Evolutionary conservation across 257 asterid species (phyloP), one percentile per base, ranked within the genome.

Genomic region (Petrea volubilis): DNA sequence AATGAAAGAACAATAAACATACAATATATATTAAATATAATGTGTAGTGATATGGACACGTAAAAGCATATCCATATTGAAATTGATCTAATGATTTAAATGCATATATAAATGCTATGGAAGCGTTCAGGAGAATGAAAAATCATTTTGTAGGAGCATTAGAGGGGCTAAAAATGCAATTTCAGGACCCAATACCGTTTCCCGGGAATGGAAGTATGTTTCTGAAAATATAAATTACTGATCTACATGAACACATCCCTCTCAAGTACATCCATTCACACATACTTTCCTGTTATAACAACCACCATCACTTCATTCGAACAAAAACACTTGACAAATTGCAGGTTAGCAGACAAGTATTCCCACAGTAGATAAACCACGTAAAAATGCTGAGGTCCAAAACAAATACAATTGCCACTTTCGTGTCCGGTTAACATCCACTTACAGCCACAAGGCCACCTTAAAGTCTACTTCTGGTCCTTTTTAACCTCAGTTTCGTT

Each of bases 381-480:
- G 71, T 20, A 73, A 13, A 23, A 65, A 9, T 36, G 67, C 47
- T 23, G 33, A 58, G 64, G 25, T 53, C 60, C 55, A 73, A n/a
- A 38, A 77, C 41, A 1, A 47, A 66, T 71, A 49, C 57, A 43
- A 27, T 25, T 2, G 63, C 43, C 9, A 23, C 21, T 12, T 52
- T 34, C 56, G 36, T n/a, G 25, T 27, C 47, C 52, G 15, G 4
- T 46, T 40, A 61, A 55, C 64, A 66, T 55, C 29, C 34, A 23
- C 38, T 27, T 8, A 55, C 55, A 61, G 71, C 33, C 49, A 44
- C 4, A 62, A 53, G 28, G 44, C 44, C 4, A 20, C 24, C 34
- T 27, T 23, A 34, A 3, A 11, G 18, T 64, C 81, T 78, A 82
- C 72, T 87, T 83, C 9, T 55, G 64, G 61, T 74, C 82, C 79